These are phyloP conservation scores for Ciborinia camelliae DNA, from an alignment of 2,329 filamentous ascomycete genomes.

Conservation along the genomic window DNA sequence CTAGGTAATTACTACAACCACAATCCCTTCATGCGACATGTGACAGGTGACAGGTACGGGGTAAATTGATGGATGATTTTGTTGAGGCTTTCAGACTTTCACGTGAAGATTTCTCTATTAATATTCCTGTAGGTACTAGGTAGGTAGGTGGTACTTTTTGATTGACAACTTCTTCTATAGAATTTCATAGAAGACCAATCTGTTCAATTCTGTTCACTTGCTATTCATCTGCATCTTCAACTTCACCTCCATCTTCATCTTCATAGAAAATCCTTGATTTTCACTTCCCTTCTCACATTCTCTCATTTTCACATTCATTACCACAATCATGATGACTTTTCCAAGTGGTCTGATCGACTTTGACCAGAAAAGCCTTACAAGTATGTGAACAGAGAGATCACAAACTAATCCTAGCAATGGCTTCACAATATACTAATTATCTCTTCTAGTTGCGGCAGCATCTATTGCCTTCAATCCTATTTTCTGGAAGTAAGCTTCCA, in stretches of 20 bases:
- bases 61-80: no score
- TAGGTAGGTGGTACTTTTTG: no score
- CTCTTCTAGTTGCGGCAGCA: conserved; percentile 64
- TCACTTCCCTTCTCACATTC: neutral
- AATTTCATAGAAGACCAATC: neutral
- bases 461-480: conserved; percentile 93
- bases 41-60: no score
- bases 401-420: conserved; percentile 18
- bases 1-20: no score
- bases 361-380: conserved; percentile 60
- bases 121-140: no score
- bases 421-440: conserved; percentile 26
- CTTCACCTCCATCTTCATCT: no score
- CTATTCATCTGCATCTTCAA: neutral
- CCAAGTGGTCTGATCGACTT: conserved; percentile 52
- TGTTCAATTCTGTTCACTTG: neutral
- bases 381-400: conserved; percentile 55
- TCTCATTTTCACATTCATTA: neutral
- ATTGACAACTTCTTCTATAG: neutral
- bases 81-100: neutral
- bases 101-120: conserved; percentile 13
- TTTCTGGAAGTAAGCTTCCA: conserved; percentile 90
- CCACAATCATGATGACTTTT: conserved; percentile 31
- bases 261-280: neutral
- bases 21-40: no score